These are phyloP conservation scores for Candida anutae DNA, from an alignment of 1,139 yeast species.

Conservation along the genomic window DNA sequence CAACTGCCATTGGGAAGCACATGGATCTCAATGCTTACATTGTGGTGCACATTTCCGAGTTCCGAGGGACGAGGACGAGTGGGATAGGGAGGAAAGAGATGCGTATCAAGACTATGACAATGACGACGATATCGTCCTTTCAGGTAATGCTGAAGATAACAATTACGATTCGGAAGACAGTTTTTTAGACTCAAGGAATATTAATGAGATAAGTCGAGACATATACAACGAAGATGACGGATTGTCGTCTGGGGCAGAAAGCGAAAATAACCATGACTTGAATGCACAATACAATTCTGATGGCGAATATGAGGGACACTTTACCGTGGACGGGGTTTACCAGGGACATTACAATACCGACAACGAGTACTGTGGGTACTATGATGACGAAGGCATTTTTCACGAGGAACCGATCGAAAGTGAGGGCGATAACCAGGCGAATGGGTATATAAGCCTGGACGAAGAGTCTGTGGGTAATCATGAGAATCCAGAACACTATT, in stretches of 20 bases:
- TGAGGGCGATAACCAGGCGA: constrained; percentile 2
- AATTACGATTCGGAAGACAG: constrained; percentile 18
- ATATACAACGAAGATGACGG: constrained; percentile 5
- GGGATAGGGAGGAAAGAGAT: constrained; percentile 23
- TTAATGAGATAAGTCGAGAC: background rate
- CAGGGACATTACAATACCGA: too few relatives aligned
- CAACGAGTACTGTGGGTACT: background rate
- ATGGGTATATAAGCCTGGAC: constrained; percentile 7
- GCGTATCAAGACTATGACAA: constrained; percentile 12
- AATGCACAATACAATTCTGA: constrained; percentile 8
- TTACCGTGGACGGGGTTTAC: constrained; percentile 8
- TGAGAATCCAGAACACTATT: background rate
- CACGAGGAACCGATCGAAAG: constrained; percentile 7
- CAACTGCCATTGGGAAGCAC: constrained; percentile 77
- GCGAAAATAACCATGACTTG: constrained; percentile 6
- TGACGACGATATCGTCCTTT: constrained; percentile 3
- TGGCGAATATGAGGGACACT: constrained; percentile 2
- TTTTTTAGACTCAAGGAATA: constrained; percentile 12
- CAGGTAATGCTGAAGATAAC: constrained; percentile 5
- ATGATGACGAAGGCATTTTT: too few relatives aligned
- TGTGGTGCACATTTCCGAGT: constrained; percentile 40
- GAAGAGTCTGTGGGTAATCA: constrained; percentile 4
- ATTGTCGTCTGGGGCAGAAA: constrained; percentile 4
- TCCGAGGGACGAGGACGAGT: constrained; percentile 16
- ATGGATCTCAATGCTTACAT: constrained; percentile 46